Evolutionary conservation across 73 alveolate species (phyloP), one percentile per base, ranked within the genome.

Genomic region (Paramecium biaurelia): DNA sequence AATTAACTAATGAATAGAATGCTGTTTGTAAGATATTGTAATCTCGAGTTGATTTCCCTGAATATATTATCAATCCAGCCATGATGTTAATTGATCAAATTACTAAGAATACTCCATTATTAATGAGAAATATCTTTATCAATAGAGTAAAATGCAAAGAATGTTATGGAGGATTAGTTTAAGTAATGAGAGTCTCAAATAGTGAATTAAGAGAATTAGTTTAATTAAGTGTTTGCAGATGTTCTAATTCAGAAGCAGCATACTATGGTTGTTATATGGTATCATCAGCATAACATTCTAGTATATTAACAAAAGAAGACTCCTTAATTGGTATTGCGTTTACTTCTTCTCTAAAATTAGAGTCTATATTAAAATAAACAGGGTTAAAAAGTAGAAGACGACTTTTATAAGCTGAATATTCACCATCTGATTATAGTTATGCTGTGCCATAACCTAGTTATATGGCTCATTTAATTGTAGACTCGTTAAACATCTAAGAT

Each of bases 61-160:
- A 79, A 43, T 38, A 42, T 41, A 79, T 24, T 9, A 79, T 79
- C 1, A 79, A 79, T 79, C 90, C 90, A 30, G 90, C 90, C 0
- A 20, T 79, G 74, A 79, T 79, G 90, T 14, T 79, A 26, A 15
- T 79, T 79, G 90, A 79, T 79, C 24, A 43, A 15, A 47, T 79
- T 18, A 42, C 45, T 2, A 41, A 41, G 23, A 24, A 24, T 45
- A 79, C 90, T 21, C 74, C 70, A 9, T 41, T 79, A 24, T 4
- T 5, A 10, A 79, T 79, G 70, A 79, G 21, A 20, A 79, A 79
- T 79, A 14, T 79, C 7, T 41, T 79, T 24, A 42, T 79, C 20
- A 47, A 79, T 79, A 79, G 90, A 47, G 90, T 79, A 1, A 42
- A 4, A 11, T 79, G 90, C 23, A 41, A 43, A 20, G 90, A 79